Percentiles rank a stretch among this genome's conserved stretches.
Evolutionary conservation across 1,284 basidiomycete species (phyloP).

Genomic region (Malassezia nana): DNA sequence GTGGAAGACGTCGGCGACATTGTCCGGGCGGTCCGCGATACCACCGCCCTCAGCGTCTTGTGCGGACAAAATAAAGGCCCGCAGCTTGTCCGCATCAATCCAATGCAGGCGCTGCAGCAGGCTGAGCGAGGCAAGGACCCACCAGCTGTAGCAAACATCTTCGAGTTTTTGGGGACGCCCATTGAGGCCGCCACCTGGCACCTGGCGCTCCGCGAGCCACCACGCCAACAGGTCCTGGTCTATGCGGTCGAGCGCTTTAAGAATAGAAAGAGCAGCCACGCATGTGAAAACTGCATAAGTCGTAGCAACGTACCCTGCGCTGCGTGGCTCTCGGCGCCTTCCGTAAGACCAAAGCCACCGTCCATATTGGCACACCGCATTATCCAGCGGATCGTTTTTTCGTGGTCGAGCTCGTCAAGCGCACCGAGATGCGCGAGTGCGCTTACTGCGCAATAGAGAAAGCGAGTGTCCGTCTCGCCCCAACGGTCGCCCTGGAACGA

Average conservation of each 20-base stretch:
- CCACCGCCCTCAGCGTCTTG: slow-evolving; percentile 87
- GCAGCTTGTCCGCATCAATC: slow-evolving; percentile 78
- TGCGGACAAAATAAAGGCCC: slow-evolving; percentile 71
- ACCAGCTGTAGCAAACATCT: slow-evolving; percentile 96
- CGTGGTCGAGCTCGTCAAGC: slow-evolving; percentile 53
- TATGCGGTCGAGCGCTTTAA: slow-evolving; percentile 61
- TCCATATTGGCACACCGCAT: slow-evolving; percentile 79
- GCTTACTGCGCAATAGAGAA: slow-evolving; percentile 74
- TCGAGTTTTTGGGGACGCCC: slow-evolving; percentile 95
- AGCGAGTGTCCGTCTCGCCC: slow-evolving; percentile 85
- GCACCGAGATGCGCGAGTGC: slow-evolving; percentile 65
- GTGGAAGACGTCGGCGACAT: slow-evolving; percentile 93
- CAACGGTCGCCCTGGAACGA: slow-evolving; percentile 80
- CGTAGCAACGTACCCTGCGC: slow-evolving; percentile 61
- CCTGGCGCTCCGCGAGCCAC: slow-evolving; percentile 88
- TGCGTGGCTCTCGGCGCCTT: slow-evolving; percentile 84
- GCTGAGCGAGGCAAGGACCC: slow-evolving; percentile 80
- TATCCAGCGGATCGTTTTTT: slow-evolving; percentile 64
- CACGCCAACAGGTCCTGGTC: slow-evolving; percentile 58
- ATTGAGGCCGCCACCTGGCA: slow-evolving; percentile 85
- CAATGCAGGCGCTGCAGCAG: slow-evolving; percentile 75
- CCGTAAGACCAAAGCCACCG: slow-evolving; percentile 75
- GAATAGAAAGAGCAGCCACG: slow-evolving; percentile 72
- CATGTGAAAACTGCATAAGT: slow-evolving; percentile 69
- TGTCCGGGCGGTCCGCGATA: slow-evolving; percentile 83